These are phyloP conservation scores for Pilatotrama ljubarskyi DNA, from an alignment of 768 basidiomycete species.

Conservation along the genomic window DNA sequence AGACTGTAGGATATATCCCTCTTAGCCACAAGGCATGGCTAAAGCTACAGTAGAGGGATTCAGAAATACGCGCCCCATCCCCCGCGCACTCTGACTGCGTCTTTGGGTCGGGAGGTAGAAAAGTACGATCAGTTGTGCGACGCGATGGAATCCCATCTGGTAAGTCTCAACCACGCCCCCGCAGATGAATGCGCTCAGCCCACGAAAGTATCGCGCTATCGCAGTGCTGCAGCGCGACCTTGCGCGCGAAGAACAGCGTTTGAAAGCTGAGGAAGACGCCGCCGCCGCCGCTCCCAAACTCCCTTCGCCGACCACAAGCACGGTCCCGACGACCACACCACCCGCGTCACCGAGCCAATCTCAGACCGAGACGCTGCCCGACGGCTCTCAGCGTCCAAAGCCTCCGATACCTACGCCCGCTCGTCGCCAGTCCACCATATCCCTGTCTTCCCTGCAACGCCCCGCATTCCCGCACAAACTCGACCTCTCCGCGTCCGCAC, in stretches of 20 bases:
- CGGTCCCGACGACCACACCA: constrained; percentile 12
- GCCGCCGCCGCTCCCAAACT: constrained; percentile 35
- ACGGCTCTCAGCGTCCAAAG: constrained; percentile 12
- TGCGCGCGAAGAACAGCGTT: constrained; percentile 56
- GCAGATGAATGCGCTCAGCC: background rate
- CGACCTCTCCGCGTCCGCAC: constrained; percentile 71
- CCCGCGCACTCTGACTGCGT: constrained; percentile 61
- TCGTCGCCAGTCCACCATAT: constrained; percentile 73
- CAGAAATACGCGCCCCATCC: constrained; percentile 58
- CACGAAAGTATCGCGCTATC: constrained; percentile 63
- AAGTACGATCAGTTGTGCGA: constrained; percentile 82
- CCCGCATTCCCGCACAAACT: constrained; percentile 72
- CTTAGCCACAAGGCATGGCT: background rate
- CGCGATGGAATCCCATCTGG: constrained; percentile 70
- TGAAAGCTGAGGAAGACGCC: constrained; percentile 44
- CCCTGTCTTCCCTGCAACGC: constrained; percentile 76
- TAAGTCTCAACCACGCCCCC: constrained; percentile 35
- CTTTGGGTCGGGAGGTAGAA: constrained; percentile 73
- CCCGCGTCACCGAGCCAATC: constrained; percentile 20
- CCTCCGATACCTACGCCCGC: constrained; percentile 32
- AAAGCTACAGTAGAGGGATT: constrained; percentile 49
- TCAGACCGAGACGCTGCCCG: constrained; percentile 10
- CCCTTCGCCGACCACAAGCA: constrained; percentile 32
- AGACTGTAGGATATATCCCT: constrained; percentile 58
- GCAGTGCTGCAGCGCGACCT: constrained; percentile 72